Conservation (phyloP, 1,284 basidiomycete species). For the Waitea zeae region DNA sequence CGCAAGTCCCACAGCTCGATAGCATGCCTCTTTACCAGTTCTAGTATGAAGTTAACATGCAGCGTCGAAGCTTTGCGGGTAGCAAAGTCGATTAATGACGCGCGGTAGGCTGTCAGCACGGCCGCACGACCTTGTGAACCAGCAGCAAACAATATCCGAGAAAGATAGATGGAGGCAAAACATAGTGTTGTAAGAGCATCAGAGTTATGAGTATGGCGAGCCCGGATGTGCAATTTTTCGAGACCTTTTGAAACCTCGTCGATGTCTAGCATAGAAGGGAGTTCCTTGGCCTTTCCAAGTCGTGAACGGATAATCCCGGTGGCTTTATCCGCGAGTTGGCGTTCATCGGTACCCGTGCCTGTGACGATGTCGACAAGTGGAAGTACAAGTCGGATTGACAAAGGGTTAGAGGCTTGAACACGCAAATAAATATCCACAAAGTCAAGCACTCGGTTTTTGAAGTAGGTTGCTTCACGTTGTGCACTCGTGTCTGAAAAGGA, state of each 20-base stretch:
- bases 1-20: conserved; percentile 52
- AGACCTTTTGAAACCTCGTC: conserved; percentile 31
- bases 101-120: conserved; percentile 40
- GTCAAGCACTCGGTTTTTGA: conserved; percentile 91
- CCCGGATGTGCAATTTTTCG: conserved; percentile 55
- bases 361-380: conserved; percentile 66
- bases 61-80: conserved; percentile 69
- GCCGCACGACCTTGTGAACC: conserved; percentile 22
- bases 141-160: conserved; percentile 34
- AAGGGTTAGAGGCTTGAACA: conserved; percentile 53
- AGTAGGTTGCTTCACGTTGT: conserved; percentile 77
- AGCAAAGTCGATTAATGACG: conserved; percentile 65
- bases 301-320: conserved; percentile 61
- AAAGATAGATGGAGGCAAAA: conserved; percentile 59
- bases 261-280: conserved; percentile 32
- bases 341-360: conserved; percentile 54
- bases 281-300: conserved; percentile 60
- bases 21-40: conserved; percentile 61
- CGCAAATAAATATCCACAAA: conserved; percentile 74
- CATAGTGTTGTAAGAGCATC: conserved; percentile 50
- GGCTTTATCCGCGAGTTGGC: conserved; percentile 76
- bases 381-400: conserved; percentile 50
- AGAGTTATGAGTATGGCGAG: conserved; percentile 47
- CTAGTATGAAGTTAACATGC: conserved; percentile 62
- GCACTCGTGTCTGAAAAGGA: conserved; percentile 32